A percentile compares a stretch with the other conserved stretches of the same genome.
Evolutionary conservation across 345 rosid species (phyloP).

Genomic region (Citrus reticulata): DNA sequence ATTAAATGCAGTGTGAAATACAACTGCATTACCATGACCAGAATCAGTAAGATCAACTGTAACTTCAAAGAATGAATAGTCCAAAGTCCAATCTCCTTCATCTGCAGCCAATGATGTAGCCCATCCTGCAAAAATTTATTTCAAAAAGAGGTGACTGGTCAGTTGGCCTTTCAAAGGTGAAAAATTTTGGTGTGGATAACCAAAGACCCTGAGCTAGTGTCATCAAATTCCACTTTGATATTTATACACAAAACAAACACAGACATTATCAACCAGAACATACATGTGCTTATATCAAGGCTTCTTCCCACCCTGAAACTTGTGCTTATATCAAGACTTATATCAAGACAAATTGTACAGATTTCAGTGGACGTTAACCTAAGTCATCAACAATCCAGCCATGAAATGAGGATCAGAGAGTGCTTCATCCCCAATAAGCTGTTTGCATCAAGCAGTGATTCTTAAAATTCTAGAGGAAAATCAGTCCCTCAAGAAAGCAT

Average conservation of each 20-base stretch:
- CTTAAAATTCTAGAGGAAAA: not conserved
- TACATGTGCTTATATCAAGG: not conserved
- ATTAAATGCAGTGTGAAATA: not conserved
- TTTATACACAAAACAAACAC: not conserved
- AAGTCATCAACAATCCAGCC: constrained; percentile 1
- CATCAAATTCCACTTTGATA: not conserved
- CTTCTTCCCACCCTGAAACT: not conserved
- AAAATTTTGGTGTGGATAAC: not conserved
- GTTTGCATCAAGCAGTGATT: not conserved
- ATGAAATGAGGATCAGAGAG: not conserved
- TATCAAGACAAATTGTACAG: not conserved
- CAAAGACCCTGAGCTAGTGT: not conserved
- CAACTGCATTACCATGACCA: constrained; percentile 71
- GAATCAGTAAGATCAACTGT: constrained; percentile 72
- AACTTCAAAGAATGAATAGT: constrained; percentile 74
- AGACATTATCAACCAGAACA: not conserved
- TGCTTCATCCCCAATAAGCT: not conserved
- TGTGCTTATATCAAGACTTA: not conserved
- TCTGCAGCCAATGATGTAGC: constrained; percentile 66
- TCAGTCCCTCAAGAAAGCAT: not conserved
- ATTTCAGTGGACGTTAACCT: not conserved
- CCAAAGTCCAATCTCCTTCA: constrained; percentile 53
- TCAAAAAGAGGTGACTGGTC: not conserved
- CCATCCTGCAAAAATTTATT: constrained; percentile 60
- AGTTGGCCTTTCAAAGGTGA: not conserved